These are phyloP conservation scores for Claviceps lovelessii DNA, from an alignment of 2,329 filamentous ascomycete genomes.

Conservation along the genomic window DNA sequence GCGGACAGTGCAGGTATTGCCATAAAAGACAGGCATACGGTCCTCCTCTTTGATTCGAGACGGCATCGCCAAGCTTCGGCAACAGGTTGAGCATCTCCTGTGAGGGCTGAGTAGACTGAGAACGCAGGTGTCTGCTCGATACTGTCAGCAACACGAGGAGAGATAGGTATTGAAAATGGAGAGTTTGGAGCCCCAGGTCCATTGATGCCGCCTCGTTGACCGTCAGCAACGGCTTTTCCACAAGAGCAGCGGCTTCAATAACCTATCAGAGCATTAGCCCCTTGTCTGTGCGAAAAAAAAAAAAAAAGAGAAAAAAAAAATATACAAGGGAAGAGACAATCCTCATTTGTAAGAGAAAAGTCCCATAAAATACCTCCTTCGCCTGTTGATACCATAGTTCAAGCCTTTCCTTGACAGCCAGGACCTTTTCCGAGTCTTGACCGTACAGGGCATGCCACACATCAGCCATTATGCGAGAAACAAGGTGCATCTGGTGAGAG, in stretches of 20 bases:
- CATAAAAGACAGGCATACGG: neutral
- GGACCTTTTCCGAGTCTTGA: neutral
- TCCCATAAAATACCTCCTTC: neutral
- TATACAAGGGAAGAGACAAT: neutral
- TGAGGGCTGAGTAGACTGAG: neutral
- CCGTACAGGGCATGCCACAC: slow-evolving; percentile 2
- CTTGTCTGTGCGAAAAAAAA: neutral
- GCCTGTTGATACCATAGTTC: neutral
- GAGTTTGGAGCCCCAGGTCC: neutral
- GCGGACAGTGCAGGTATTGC: neutral
- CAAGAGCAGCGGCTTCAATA: neutral
- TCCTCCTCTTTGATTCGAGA: neutral
- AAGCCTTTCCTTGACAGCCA: neutral
- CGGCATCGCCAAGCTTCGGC: neutral
- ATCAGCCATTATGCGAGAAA: slow-evolving; percentile 1
- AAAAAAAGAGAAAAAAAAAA: too few species aligned
- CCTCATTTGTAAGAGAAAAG: too few species aligned
- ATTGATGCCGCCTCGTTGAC: neutral
- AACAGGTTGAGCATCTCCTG: neutral
- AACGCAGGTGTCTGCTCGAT: neutral
- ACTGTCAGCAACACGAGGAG: neutral
- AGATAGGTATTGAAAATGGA: neutral
- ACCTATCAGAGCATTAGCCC: neutral
- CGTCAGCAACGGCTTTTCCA: neutral
- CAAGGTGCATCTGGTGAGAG: slow-evolving; percentile 1